phyloP scores from a whole-genome alignment of 352 stramenopile species.

The Discostella stelligera region DNA sequence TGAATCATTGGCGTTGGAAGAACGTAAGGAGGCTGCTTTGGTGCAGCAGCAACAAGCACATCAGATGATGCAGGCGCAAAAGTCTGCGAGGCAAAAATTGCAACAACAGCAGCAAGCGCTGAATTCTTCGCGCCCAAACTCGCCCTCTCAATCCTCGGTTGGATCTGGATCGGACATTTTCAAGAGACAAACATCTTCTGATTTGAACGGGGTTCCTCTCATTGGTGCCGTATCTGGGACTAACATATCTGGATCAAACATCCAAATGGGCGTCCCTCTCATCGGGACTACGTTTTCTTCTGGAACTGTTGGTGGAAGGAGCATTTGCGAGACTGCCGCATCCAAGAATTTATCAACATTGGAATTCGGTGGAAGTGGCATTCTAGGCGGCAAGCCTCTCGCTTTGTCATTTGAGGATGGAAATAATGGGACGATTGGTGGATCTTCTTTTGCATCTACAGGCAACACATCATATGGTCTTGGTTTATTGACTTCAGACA shows the following conservation, averaged over 20 bases:
- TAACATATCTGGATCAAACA: constrained; percentile 15
- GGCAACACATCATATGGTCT: constrained; percentile 29
- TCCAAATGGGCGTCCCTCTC: constrained; percentile 47
- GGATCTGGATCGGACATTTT: constrained; percentile 25
- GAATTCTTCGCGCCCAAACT: constrained; percentile 11
- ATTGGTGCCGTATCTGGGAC: constrained; percentile 26
- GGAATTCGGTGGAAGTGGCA: constrained; percentile 46
- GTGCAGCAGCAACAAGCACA: constrained; percentile 41
- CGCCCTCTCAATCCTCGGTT: constrained; percentile 44
- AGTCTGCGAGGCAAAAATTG: constrained; percentile 31
- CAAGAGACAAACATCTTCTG: constrained; percentile 19
- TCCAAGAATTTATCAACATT: constrained; percentile 15
- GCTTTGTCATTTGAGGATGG: constrained; percentile 20
- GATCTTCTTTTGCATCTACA: constrained; percentile 25
- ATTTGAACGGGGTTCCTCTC: constrained; percentile 21
- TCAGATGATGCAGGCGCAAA: constrained; percentile 12
- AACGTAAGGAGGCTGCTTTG: constrained; percentile 38
- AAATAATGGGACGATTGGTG: constrained; percentile 41
- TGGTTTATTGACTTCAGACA: constrained; percentile 32
- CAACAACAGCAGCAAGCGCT: constrained; percentile 3
- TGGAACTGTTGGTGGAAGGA: constrained; percentile 27
- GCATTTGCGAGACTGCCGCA: constrained; percentile 41
- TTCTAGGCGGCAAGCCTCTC: constrained; percentile 52
- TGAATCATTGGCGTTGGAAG: constrained; percentile 47
- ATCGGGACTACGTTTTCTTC: constrained; percentile 28